Base-by-base conservation (phyloP, 2,329 filamentous ascomycete species). In the Colletotrichum sp. region DNA sequence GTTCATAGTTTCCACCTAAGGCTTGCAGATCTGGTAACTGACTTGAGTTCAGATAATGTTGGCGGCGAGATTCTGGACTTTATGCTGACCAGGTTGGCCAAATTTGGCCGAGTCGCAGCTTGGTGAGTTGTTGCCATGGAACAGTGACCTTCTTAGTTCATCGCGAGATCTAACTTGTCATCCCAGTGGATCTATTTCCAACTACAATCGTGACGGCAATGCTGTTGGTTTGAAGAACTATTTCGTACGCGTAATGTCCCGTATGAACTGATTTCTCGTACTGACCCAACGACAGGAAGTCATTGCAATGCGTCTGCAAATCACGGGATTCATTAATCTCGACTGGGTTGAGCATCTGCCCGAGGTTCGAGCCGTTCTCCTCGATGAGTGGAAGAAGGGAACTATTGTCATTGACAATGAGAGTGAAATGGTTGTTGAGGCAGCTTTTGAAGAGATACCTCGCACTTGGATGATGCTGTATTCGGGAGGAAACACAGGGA, bases 1-100 rank as follows among this genome's bases (percentile, higher is more conserved):
- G 0, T 21, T 13, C 6, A 0, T 52, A 13, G 18, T 13, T 21
- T 1, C 1, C 3, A 21, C 0, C 2, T n/a, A 21, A 13, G n/a
- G 4, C 10, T 52, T 52, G 10, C 10, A 52, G 18, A 1, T 21
- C 1, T 52, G 0, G 43, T 21, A 21, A 21, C 43, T 52, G 4
- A 52, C 10, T 21, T 52, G n/a, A 21, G 43, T 21, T 0, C 43
- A 52, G 43, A 52, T 6, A 52, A 52, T 0, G 43, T 52, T 52
- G 43, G 43, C 0, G 43, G 43, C n/a, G 43, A 52, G 43, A 52
- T 52, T 21, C n/a, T 52, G 6, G 43, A 52, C 43, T 21, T 52
- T 7, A 52, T 52, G 43, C 43, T 52, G 6, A 52, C 43, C 3
- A 52, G 43, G 6, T 0, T 52, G 18, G n/a, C 43, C 43, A 21